Base-by-base conservation (phyloP, 768 basidiomycete species). In the Termitomyces sp. region DNA sequence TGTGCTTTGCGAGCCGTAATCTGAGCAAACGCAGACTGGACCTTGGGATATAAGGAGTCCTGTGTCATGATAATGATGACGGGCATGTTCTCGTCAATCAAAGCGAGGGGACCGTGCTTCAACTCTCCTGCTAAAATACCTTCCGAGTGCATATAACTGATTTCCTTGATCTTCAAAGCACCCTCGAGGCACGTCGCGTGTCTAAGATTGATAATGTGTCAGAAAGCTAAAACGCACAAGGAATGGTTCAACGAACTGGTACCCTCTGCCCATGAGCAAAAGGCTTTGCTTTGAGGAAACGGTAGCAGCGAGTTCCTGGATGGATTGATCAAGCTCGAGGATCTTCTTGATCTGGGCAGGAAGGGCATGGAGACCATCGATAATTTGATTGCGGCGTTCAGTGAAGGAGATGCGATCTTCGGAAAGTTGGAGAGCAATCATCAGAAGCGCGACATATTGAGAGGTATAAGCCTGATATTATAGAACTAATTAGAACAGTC, bases 61-160 rank as follows among this genome's bases (percentile, higher is more conserved):
- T 92, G 89, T 31, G 97, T 99, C 97, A 99, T 99, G 77, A 99
- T 86, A 76, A 99, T 93, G 78, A 98, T 98, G 66, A 98, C 93
- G 44, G 94, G 86, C 91, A 97, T 93, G 77, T 96, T 95, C 77
- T 98, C 97, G 70, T 99, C 97, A 67, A 99, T 91, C 65, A 99
- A 78, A 55, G 97, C 97, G 57, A 99, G 86, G 57, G 97, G 97
- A 47, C 97, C 97, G 71, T 99, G 97, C 80, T 99, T 99, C 64
- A 99, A 80, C 78, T 99, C 97, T 65, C 97, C 97, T 24, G 97
- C 97, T 58, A 99, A 86, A 72, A 98, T 98, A 78, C 89, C 89
- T 75, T 88, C 87, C 1, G 84, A 85, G 71, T 87, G 87, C 84
- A 92, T 88, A 77, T 98, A 98, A 57, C 91, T 91, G 72, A 98